Base-by-base conservation (phyloP, 257 asterid genomes). In the Mentha longifolia region DNA sequence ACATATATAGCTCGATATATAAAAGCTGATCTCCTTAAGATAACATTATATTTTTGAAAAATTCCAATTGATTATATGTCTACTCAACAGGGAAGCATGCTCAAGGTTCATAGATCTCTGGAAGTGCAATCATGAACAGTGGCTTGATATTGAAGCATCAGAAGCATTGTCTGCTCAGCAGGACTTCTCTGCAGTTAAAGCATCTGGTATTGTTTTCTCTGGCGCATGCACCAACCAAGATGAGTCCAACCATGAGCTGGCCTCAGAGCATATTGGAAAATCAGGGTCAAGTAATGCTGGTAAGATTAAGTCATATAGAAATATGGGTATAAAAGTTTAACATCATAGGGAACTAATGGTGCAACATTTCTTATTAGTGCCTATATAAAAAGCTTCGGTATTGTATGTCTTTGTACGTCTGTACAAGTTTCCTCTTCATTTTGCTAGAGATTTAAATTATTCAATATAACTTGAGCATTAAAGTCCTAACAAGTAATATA, bases 91-190 rank as follows among this genome's bases (percentile, higher is more conserved):
- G 83, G 94, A 87, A 59, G 99, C 99, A 54, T 92, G 98, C 86
- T 82, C 83, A 63, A 88, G 83, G 77, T 95, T 89, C 78, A 80
- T 78, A 69, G 81, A 80, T 46, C 91, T 95, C 50, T 95, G 99
- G 99, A 89, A 81, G 85, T 74, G 85, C 77, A 95, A 95, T 74
- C 97, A 92, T 71, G 99, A 89, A 84, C 92, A 92, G 72, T 90
- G 96, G 97, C 88, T 92, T 84, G 97, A 95, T 78, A 76, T 88
- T 81, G 95, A 88, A 74, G 89, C 92, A 75, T 78, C 92, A 41
- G 92, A 85, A 69, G 85, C 81, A 67, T 72, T 86, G 74, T 66
- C 85, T 64, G 58, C 83, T 67, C 87, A 71, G 37, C 76, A 87
- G 22, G 89, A 88, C 74, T 79, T 88, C 58, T 77, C 87, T 64